These are phyloP conservation scores for Cymbopogon flexuosus DNA, from an alignment of 202 grass and related monocot species.

Conservation along the genomic window DNA sequence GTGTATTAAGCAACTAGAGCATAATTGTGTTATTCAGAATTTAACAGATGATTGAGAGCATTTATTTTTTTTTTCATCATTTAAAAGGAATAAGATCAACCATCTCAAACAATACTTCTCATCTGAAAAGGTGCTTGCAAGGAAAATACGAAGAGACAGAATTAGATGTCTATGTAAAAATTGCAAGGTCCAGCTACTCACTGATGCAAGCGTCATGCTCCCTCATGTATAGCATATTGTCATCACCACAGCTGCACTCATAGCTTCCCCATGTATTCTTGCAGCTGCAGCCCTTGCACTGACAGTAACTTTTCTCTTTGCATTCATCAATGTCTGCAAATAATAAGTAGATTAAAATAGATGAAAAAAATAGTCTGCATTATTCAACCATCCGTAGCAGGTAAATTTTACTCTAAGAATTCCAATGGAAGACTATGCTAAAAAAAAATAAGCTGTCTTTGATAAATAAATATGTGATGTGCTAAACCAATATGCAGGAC, in stretches of 20 bases:
- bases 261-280: conserved; percentile 82
- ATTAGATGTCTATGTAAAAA: conserved; percentile 20
- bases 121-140: not conserved
- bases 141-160: not conserved
- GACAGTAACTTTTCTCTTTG: conserved; percentile 54
- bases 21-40: not conserved
- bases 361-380: conserved; percentile 10
- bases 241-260: conserved; percentile 67
- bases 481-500: not conserved
- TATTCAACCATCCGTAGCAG: not conserved
- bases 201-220: conserved; percentile 91
- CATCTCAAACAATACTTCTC: conserved; percentile 24
- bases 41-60: not conserved
- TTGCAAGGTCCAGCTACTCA: conserved; percentile 44
- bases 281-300: conserved; percentile 76
- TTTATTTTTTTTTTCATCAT: not conserved
- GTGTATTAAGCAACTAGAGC: not conserved
- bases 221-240: conserved; percentile 72
- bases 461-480: conserved; percentile 17
- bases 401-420: not conserved
- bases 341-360: conserved; percentile 18
- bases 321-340: conserved; percentile 88
- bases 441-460: not conserved
- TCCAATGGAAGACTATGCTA: not conserved
- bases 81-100: conserved; percentile 13